These are phyloP conservation scores for Zygoascus bituminiphila DNA, from an alignment of 805 yeast species.

Conservation along the genomic window DNA sequence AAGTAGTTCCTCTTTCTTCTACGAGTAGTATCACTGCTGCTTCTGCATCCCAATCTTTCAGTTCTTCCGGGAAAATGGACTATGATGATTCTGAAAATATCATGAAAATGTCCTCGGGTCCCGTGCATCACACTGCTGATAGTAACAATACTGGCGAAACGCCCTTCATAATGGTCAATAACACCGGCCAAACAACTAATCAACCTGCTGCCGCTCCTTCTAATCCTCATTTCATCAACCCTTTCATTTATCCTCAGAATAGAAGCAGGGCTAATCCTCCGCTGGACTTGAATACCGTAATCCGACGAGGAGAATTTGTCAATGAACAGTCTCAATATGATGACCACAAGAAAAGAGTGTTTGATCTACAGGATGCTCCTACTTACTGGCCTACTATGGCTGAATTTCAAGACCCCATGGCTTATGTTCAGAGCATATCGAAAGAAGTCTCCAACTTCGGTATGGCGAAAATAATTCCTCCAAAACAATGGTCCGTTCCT, in stretches of 20 bases:
- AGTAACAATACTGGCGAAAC: background rate
- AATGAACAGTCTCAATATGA: background rate
- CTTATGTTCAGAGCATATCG: constrained; percentile 43
- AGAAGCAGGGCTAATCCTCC: constrained; percentile 38
- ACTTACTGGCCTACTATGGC: constrained; percentile 40
- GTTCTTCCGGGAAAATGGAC: background rate
- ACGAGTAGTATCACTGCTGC: background rate
- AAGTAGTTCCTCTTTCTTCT: background rate
- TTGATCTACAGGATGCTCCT: constrained; percentile 33
- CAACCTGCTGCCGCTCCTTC: background rate
- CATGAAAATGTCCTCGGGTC: background rate
- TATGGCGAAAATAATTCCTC: constrained; percentile 61
- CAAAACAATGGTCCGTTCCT: constrained; percentile 34
- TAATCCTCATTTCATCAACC: constrained; percentile 32
- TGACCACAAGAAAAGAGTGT: constrained; percentile 6
- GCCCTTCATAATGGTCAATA: background rate
- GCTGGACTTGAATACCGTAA: constrained; percentile 29
- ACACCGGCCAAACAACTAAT: background rate
- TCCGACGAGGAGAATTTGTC: constrained; percentile 1
- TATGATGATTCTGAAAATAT: background rate
- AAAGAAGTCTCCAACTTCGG: constrained; percentile 51
- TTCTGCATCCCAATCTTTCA: background rate
- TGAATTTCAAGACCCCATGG: constrained; percentile 51
- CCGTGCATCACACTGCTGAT: background rate
- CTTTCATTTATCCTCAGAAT: constrained; percentile 40